Base-by-base conservation (phyloP, 768 basidiomycete genomes). In the Phanerochaete sordida region DNA sequence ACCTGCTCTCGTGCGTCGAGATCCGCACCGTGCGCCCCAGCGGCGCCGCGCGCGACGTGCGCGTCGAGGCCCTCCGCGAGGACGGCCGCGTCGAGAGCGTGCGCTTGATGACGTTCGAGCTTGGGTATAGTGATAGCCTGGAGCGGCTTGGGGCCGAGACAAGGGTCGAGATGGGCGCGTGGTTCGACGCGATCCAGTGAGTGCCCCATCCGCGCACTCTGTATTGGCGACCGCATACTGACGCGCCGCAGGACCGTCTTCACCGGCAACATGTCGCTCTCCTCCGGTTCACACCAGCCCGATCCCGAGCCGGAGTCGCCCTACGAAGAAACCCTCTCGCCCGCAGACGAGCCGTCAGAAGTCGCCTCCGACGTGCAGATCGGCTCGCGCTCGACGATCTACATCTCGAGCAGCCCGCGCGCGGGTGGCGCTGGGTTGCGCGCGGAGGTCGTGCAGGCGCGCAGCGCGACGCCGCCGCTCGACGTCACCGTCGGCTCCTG, bases 121-220 rank as follows among this genome's bases (percentile, higher is more conserved):
- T 56, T 16, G 35, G 54, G 27, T 61, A 61, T 47, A 52, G 54
- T 39, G 60, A 56, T n/a, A 61, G 60, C 27, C 24, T 61, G 7
- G 60, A 61, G 26, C 54, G 60, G 3, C 37, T 61, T 2, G 60
- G 54, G 4, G 33, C 26, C 2, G 60, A 61, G 54, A 48, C 55
- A 21, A 12, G 50, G 30, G 46, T 19, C 7, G 60, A 56, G 19
- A 61, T 61, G 60, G 52, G 56, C 13, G 60, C 54, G 2, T 61
- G 60, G 60, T 61, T 61, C 39, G 30, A 49, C 9, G 46, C 60
- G 1, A 61, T 61, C 28, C 60, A 61, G 60, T 61, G 45, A 24
- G 60, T 43, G 11, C 37, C 3, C 37, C 33, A 23, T 52, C 33
- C n/a, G 24, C 45, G 16, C 52, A 2, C 6, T 50, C 33, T 16